A percentile compares a stretch with the other conserved stretches of the same genome.
These are phyloP conservation scores for Murraya paniculata DNA, from an alignment of 345 rosid genomes.

Conservation along the genomic window DNA sequence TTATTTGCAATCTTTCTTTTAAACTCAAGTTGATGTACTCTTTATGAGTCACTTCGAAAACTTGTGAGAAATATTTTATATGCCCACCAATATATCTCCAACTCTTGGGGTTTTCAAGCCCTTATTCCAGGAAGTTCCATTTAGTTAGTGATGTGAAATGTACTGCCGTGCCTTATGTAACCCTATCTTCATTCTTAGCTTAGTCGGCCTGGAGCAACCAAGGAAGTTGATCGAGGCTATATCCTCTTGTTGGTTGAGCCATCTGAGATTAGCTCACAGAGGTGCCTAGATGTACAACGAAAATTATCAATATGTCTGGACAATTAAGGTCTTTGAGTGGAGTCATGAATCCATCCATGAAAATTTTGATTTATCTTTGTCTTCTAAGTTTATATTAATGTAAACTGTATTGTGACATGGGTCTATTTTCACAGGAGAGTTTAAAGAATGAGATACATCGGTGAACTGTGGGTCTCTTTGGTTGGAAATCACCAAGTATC, in stretches of 20 bases:
- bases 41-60: not conserved
- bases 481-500: constrained; percentile 6
- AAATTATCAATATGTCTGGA: not conserved
- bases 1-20: not conserved
- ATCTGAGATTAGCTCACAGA: not conserved
- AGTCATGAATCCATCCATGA: not conserved
- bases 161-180: not conserved
- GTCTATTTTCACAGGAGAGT: constrained; percentile 30
- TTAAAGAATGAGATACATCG: constrained; percentile 24
- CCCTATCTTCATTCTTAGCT: not conserved
- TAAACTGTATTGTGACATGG: not conserved
- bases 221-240: not conserved
- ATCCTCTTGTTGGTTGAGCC: not conserved
- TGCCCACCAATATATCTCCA: not conserved
- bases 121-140: not conserved
- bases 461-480: not conserved
- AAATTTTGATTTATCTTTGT: not conserved
- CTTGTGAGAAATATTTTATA: not conserved
- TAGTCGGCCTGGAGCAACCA: not conserved
- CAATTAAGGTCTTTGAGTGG: not conserved
- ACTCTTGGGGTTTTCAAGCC: not conserved
- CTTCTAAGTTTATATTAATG: not conserved
- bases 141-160: not conserved
- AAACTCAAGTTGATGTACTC: not conserved
- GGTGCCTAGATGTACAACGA: not conserved